Conservation (phyloP, 73 alveolate species). For the Paramecium primaurelia region DNA sequence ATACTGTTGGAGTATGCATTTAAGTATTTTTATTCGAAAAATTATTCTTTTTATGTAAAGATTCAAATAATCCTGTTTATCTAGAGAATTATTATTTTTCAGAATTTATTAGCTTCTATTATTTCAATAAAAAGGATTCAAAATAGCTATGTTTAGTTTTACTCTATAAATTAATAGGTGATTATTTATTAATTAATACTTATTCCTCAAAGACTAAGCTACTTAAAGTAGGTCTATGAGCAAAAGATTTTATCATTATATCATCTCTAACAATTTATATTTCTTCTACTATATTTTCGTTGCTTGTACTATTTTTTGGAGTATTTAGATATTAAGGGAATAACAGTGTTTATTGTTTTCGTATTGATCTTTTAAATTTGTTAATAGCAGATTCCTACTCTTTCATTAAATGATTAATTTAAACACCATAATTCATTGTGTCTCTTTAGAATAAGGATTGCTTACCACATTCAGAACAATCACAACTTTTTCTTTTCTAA, state of each 20-base stretch:
- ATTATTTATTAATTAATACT: background rate
- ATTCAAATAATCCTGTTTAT: background rate
- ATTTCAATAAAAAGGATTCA: background rate
- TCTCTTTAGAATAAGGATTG: background rate
- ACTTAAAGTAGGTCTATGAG: background rate
- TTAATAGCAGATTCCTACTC: background rate
- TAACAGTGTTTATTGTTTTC: background rate
- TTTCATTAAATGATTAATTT: background rate
- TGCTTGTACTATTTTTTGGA: background rate
- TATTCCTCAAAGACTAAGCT: background rate
- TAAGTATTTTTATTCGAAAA: background rate
- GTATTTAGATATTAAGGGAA: background rate
- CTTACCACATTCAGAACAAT: constrained; percentile 11
- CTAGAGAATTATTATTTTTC: background rate
- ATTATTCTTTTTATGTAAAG: background rate
- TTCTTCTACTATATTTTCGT: background rate
- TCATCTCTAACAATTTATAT: background rate
- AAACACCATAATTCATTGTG: constrained; percentile 8
- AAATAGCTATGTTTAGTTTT: background rate
- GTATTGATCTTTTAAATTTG: background rate
- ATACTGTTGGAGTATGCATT: background rate
- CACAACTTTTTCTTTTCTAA: background rate
- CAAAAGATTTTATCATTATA: background rate
- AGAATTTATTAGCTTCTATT: background rate
- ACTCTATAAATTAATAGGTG: background rate